Conservation (phyloP, 192 early-diverging fungal species). For the Podila minutissima region DNA sequence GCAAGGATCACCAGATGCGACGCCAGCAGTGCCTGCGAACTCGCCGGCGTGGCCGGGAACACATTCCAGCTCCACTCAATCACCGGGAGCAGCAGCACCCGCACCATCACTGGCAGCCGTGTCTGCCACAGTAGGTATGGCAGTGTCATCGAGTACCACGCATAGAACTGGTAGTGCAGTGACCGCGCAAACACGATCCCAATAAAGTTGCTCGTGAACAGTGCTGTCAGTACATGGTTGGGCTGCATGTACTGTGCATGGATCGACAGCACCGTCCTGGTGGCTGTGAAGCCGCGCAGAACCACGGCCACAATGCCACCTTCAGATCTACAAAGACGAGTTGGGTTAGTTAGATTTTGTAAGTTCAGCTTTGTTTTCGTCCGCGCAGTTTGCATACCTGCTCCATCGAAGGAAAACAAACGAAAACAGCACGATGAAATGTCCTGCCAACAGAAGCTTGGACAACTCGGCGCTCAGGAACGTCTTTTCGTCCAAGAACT, state of each 20-base stretch:
- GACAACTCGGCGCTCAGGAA: slow-evolving; percentile 76
- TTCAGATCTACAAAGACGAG: slow-evolving; percentile 20
- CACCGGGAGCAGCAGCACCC: slow-evolving; percentile 37
- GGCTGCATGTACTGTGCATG: slow-evolving; percentile 29
- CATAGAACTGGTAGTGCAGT: slow-evolving; percentile 97
- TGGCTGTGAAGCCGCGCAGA: slow-evolving; percentile 21
- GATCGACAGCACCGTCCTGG: slow-evolving; percentile 13
- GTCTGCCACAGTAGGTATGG: slow-evolving; percentile 82
- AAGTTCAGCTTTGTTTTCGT: background rate
- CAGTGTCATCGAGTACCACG: slow-evolving; percentile 91
- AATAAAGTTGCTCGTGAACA: slow-evolving; percentile 91
- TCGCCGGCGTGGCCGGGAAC: slow-evolving; percentile 77
- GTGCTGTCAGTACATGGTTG: slow-evolving; percentile 60
- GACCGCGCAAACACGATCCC: slow-evolving; percentile 90
- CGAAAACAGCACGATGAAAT: slow-evolving; percentile 66
- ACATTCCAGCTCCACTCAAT: slow-evolving; percentile 91
- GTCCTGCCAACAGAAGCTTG: slow-evolving; percentile 63
- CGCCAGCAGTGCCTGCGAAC: slow-evolving; percentile 32
- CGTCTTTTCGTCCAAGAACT: slow-evolving; percentile 73
- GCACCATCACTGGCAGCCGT: slow-evolving; percentile 32
- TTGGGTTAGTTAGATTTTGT: background rate
- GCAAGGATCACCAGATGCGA: slow-evolving; percentile 41
- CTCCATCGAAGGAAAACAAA: slow-evolving; percentile 72
- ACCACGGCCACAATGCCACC: slow-evolving; percentile 46
- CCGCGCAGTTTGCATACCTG: slow-evolving; percentile 27